These are phyloP conservation scores for Rhodotorula sp. DNA, from an alignment of 1,284 basidiomycete genomes.

Conservation along the genomic window DNA sequence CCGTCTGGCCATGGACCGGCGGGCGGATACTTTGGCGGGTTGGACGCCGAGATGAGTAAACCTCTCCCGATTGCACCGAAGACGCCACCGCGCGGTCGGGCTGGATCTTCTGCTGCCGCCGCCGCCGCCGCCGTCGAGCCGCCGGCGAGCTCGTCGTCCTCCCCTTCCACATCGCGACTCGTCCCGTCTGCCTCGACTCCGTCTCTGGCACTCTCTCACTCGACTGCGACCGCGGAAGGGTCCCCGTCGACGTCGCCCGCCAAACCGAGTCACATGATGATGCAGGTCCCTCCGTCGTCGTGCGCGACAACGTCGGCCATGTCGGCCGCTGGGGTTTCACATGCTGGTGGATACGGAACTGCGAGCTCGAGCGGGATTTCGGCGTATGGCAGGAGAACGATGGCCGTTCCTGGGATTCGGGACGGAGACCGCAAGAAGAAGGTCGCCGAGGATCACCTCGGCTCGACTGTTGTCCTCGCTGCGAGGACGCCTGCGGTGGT, in stretches of 20 bases:
- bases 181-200: conserved; percentile 7
- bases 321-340: background rate
- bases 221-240: background rate
- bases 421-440: conserved; percentile 11
- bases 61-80: background rate
- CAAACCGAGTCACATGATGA: background rate
- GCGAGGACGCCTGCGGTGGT: background rate
- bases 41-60: background rate
- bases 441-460: conserved; percentile 25
- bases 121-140: too few species aligned
- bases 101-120: background rate
- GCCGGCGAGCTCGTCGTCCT: background rate
- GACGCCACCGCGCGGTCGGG: background rate
- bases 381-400: conserved; percentile 7
- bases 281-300: background rate
- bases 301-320: background rate
- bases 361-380: background rate
- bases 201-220: background rate
- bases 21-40: background rate
- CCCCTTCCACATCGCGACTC: background rate
- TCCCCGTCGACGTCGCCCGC: background rate
- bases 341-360: background rate
- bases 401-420: conserved; percentile 25
- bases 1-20: background rate
- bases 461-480: background rate